Evolutionary conservation across 192 early-diverging fungal species (phyloP), one percentile per base, ranked within the genome.

Genomic region (Geranomyces michiganensis): DNA sequence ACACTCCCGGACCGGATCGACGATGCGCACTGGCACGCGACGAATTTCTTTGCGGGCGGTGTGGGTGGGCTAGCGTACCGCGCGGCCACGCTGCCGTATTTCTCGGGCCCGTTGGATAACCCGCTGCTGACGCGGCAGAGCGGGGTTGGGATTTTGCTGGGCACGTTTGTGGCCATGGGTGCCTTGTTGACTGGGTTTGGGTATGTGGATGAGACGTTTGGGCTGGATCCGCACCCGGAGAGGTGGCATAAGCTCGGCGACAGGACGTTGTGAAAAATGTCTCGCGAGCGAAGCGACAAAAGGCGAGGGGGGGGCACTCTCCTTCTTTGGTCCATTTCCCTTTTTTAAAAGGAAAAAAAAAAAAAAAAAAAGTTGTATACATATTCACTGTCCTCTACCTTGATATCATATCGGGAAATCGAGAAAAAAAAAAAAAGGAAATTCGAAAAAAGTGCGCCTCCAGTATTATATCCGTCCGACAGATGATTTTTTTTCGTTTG

Each of bases 31-130:
- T 74, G 65, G 65, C 66, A 74, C 43, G 17, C 46, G n/a, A 74
- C 73, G 26, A 74, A 74, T 43, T 74, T 74, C 49, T 45, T 62
- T 14, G 66, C 66, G 21, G 73, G 73, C 24, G 73, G 65, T 5
- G 65, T 74, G 7, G 73, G 51, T 15, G 73, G 73, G 13, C 29
- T 74, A 56, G 66, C 73, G 56, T 68, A 74, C 36, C 65, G 73
- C 19, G 73, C 73, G 3, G 73, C 73, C 17, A 68, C 73, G 12
- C 33, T 74, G 8, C 73, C 73, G 29, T 68, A 64, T 31, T 74
- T 62, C 59, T 15, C 21, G 5, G 66, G 73, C 10, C 71, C 71
- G 61, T 30, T 74, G 24, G 73, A 74, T 22, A 74, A 74, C 29
- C 73, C 73, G 24, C 56, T 74, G 29, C 29, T 67, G 36, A 32